phyloP scores from a whole-genome alignment of 2,329 filamentous ascomycete species.

The Simplicillium sp. region DNA sequence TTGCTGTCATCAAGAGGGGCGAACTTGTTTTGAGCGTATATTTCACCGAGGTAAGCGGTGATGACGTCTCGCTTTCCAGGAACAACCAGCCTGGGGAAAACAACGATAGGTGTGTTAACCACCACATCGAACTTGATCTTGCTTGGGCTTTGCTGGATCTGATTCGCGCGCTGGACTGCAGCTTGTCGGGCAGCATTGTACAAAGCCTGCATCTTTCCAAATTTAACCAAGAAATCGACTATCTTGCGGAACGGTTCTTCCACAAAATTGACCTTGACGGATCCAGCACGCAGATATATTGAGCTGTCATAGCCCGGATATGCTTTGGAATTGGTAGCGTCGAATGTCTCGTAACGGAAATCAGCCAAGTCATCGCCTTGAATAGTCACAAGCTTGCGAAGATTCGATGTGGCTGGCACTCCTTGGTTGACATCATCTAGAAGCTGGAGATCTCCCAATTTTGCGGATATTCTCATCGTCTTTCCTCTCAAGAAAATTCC shows the following conservation, averaged over 20 bases:
- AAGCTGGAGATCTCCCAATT: conserved; percentile 77
- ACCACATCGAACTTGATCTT: conserved; percentile 91
- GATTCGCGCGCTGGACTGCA: conserved; percentile 84
- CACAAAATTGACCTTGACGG: conserved; percentile 92
- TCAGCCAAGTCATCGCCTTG: conserved; percentile 93
- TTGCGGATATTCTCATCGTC: conserved; percentile 79
- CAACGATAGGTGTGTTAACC: conserved; percentile 89
- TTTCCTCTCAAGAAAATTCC: conserved; percentile 79
- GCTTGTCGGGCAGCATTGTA: conserved; percentile 96
- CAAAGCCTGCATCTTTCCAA: conserved; percentile 98
- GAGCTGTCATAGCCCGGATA: conserved; percentile 96
- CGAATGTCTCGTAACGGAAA: conserved; percentile 95
- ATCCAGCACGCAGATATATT: conserved; percentile 82
- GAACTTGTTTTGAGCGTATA: conserved; percentile 94
- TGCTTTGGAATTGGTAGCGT: conserved; percentile 54
- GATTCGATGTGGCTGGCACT: conserved; percentile 67
- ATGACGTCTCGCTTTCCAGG: conserved; percentile 72
- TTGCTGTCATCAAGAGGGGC: conserved; percentile 71
- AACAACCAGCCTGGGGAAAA: conserved; percentile 74
- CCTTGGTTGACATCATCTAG: conserved; percentile 92
- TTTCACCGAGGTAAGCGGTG: conserved; percentile 91
- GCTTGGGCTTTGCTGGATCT: conserved; percentile 82
- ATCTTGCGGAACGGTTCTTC: conserved; percentile 98
- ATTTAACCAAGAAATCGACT: conserved; percentile 95
- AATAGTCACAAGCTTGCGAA: conserved; percentile 85